These are phyloP conservation scores for Pachyrhizus erosus DNA, from an alignment of 306 rosid species.

Conservation along the genomic window DNA sequence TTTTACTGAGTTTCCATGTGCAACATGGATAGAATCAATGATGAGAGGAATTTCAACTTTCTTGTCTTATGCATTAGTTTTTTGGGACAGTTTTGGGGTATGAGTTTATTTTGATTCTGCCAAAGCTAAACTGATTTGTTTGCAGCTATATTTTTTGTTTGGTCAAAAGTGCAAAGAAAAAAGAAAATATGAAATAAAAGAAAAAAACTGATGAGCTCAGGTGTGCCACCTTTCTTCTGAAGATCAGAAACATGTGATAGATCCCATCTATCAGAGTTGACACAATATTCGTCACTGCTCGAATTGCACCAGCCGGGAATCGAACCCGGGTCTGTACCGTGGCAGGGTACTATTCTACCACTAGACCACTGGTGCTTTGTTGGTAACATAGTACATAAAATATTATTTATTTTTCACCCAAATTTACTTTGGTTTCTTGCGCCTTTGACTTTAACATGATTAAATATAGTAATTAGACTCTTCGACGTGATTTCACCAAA, in stretches of 20 bases:
- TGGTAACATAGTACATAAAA: no score
- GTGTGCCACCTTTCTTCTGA: conserved; percentile 1
- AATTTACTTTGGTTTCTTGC: neutral
- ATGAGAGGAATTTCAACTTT: no score
- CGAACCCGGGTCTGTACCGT: conserved; percentile 66
- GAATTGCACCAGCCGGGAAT: conserved; percentile 55
- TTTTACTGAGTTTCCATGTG: no score
- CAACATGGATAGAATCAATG: no score
- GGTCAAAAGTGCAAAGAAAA: no score
- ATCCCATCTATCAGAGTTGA: conserved; percentile 2
- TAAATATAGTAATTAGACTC: no score
- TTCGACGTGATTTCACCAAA: neutral
- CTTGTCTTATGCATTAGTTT: no score
- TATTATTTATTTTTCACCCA: neutral
- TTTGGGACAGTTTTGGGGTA: no score
- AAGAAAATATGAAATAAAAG: neutral
- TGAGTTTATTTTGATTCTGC: no score
- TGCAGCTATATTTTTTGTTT: no score
- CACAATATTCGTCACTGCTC: neutral
- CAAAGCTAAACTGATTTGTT: no score
- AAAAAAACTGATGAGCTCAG: conserved; percentile 32
- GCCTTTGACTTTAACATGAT: neutral
- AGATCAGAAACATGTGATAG: neutral
- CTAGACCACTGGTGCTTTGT: conserved; percentile 61
- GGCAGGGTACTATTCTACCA: conserved; percentile 70